Percentiles rank a stretch among this genome's conserved stretches.
These are phyloP conservation scores for Ailanthus altissimus DNA, from an alignment of 345 rosid genomes.

Conservation along the genomic window DNA sequence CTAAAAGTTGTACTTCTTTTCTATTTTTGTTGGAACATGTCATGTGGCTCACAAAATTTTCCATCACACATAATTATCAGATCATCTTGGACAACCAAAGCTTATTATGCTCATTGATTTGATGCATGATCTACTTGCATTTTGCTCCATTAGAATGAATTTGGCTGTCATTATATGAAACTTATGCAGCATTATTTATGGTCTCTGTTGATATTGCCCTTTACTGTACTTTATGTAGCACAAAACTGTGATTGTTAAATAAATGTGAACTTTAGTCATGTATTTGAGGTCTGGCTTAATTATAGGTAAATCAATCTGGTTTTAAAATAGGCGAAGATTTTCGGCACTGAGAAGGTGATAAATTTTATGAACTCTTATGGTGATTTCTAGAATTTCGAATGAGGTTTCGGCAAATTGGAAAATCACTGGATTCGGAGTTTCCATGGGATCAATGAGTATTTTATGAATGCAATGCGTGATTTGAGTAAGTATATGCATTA, in stretches of 20 bases:
- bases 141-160: background rate
- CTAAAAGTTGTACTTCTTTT: conserved; percentile 24
- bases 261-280: background rate
- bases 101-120: conserved; percentile 8
- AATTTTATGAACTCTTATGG: background rate
- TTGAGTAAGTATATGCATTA: background rate
- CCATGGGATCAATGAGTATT: background rate
- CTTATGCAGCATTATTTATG: background rate
- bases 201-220: background rate
- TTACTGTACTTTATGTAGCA: background rate
- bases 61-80: conserved; percentile 5
- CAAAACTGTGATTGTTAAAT: background rate
- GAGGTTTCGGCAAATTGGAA: background rate
- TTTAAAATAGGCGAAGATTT: background rate
- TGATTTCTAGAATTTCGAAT: background rate
- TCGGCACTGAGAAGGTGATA: background rate
- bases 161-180: background rate
- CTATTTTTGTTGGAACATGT: conserved; percentile 27
- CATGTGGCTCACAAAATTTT: conserved; percentile 28
- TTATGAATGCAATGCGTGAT: background rate
- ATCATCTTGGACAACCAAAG: conserved; percentile 6
- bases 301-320: background rate
- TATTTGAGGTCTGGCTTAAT: background rate
- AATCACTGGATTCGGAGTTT: background rate
- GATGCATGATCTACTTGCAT: conserved; percentile 1